Evolutionary conservation across 495 filamentous ascomycete genomes (phyloP).

Genomic region (Aspergillus ellipticus): DNA sequence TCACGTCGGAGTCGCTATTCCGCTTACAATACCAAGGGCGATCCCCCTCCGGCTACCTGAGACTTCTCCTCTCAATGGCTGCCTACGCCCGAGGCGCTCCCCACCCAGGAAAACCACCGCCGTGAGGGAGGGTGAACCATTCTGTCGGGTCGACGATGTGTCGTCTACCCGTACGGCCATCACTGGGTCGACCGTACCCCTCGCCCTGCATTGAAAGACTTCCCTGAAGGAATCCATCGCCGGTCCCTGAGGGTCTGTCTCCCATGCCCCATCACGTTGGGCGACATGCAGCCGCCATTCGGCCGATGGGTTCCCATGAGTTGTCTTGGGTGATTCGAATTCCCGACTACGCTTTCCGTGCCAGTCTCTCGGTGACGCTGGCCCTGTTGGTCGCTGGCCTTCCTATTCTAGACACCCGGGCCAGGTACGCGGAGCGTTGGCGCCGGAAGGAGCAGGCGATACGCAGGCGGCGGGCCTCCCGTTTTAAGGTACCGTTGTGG

Average conservation of each 20-base stretch:
- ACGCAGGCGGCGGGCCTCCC: neutral
- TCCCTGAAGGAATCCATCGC: slow-evolving; percentile 5
- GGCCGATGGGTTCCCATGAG: neutral
- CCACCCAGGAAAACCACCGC: neutral
- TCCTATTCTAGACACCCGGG: neutral
- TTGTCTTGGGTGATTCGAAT: neutral
- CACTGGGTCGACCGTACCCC: slow-evolving; percentile 3
- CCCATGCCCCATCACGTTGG: slow-evolving; percentile 5
- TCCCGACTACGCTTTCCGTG: neutral
- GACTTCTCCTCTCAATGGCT: neutral
- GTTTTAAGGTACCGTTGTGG: slow-evolving; percentile 2
- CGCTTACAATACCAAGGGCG: slow-evolving; percentile 7
- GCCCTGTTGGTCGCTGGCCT: neutral
- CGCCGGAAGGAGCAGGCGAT: neutral
- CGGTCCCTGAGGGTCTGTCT: slow-evolving; percentile 5
- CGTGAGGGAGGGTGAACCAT: slow-evolving; percentile 30
- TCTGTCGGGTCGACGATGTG: slow-evolving; percentile 28
- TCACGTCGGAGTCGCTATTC: slow-evolving; percentile 5
- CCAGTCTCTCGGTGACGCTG: neutral
- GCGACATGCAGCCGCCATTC: slow-evolving; percentile 13
- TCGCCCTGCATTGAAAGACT: slow-evolving; percentile 7
- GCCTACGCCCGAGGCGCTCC: neutral
- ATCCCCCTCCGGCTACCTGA: slow-evolving; percentile 14
- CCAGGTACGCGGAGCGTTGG: neutral
- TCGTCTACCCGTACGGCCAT: slow-evolving; percentile 15